Evolutionary conservation across 1,284 basidiomycete genomes (phyloP), one percentile per base, ranked within the genome.

Genomic region (Pholiota adiposa): DNA sequence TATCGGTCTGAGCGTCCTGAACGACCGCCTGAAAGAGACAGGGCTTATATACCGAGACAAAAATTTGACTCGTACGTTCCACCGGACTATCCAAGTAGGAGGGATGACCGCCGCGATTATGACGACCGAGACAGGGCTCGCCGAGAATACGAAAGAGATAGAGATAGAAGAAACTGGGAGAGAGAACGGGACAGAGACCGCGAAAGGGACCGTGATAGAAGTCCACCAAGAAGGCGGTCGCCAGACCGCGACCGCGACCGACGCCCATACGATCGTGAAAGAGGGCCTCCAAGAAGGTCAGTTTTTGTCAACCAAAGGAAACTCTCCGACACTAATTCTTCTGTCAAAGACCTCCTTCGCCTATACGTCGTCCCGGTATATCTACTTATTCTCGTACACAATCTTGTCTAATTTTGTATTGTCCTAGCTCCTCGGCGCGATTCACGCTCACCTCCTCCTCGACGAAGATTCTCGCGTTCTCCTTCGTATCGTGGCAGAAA

Each of bases 31-130:
- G 63, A 67, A 34, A 63, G 58, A 51, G 67, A 70, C 31, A 67
- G 70, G 41, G 29, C 61, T 4, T 72, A 70, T 51, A 44, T 65
- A 8, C 68, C 69, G 51, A 63, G 67, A 9, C 59, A 56, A 58
- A 59, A 65, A 56, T 51, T 58, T 50, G 71, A 77, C 59, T 70
- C 73, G 3, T 77, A 76, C 57, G 62, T 74, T 51, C 64, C 73
- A 21, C 48, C 67, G 4, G 50, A 46, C 7, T 69, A 66, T 52
- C 69, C 71, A 27, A 49, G 62, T n/a, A 67, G 71, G 51, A 62
- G 71, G 49, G 70, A 72, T 12, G 69, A 69, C 40, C 63, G 67
- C 29, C 58, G 68, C 16, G 65, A 64, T 25, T 55, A 56, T 29
- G 65, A 68, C 48, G 54, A 60, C 38, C 40, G 65, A 43, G 70